Percentiles rank a stretch among this genome's conserved stretches.
phyloP scores from a whole-genome alignment of 805 yeast species.

The Metschnikowia gelsemii region DNA sequence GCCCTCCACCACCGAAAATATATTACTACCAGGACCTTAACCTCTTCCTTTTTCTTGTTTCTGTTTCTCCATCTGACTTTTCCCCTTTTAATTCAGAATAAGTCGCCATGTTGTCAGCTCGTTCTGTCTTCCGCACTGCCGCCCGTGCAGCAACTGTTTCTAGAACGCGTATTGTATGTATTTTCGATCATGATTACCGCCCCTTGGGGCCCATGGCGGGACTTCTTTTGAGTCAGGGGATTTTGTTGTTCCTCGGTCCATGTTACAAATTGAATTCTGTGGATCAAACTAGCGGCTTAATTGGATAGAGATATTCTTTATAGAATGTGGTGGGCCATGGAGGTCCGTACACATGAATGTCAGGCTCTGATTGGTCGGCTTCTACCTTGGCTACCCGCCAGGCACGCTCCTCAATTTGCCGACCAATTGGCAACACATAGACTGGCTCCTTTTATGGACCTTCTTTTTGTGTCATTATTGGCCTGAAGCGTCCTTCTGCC shows the following conservation, averaged over 20 bases:
- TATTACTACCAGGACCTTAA: slow-evolving; percentile 16
- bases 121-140: slow-evolving; percentile 83
- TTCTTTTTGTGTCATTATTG: no score
- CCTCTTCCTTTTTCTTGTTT: slow-evolving; percentile 19
- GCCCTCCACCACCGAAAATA: slow-evolving; percentile 20
- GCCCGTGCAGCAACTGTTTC: slow-evolving; percentile 60
- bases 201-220: no score
- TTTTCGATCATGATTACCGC: no score
- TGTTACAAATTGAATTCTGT: no score
- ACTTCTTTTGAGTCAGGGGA: no score
- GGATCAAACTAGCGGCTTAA: no score
- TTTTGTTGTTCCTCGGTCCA: no score
- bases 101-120: slow-evolving; percentile 72
- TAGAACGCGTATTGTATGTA: slow-evolving; percentile 32
- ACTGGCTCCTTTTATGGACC: no score
- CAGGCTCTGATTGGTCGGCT: no score
- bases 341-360: no score
- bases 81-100: slow-evolving; percentile 14
- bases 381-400: background rate
- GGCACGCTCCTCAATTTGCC: background rate
- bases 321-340: background rate
- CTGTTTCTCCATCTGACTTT: slow-evolving; percentile 21
- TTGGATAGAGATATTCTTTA: background rate
- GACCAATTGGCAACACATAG: background rate
- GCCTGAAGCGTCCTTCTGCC: no score